Evolutionary conservation across 2,329 filamentous ascomycete genomes (phyloP).

Genomic region (Cladophialophora carrionii): DNA sequence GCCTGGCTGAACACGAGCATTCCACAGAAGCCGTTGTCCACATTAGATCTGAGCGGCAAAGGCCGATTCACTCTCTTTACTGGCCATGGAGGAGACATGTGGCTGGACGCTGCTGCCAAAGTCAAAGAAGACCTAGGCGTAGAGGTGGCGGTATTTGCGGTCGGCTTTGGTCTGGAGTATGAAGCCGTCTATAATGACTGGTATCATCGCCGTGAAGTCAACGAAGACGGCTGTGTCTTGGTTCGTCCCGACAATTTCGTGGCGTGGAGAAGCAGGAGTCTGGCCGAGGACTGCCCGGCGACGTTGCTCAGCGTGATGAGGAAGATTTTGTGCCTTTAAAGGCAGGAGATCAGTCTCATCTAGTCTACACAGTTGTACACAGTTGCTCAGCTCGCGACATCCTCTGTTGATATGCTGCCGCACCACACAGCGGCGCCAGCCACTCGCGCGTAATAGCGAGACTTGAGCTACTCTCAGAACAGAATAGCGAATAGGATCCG

Average conservation of each 20-base stretch:
- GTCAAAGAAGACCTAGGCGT: slow-evolving; percentile 50
- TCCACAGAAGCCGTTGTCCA: slow-evolving; percentile 54
- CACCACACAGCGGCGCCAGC: slow-evolving; percentile 6
- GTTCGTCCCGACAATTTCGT: slow-evolving; percentile 63
- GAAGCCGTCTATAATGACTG: slow-evolving; percentile 67
- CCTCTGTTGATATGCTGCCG: slow-evolving; percentile 7
- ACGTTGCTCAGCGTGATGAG: slow-evolving; percentile 9
- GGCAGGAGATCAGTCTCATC: slow-evolving; percentile 3
- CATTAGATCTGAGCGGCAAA: slow-evolving; percentile 62
- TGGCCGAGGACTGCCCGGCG: slow-evolving; percentile 6
- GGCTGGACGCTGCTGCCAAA: slow-evolving; percentile 54
- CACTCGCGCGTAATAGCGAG: not conserved
- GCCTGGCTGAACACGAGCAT: slow-evolving; percentile 60
- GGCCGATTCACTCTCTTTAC: slow-evolving; percentile 56
- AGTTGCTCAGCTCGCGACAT: slow-evolving; percentile 4
- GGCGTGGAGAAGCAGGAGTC: slow-evolving; percentile 50
- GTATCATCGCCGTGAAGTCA: slow-evolving; percentile 57
- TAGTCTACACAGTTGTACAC: slow-evolving; percentile 2
- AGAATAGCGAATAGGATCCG: slow-evolving; percentile 10
- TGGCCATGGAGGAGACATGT: slow-evolving; percentile 58
- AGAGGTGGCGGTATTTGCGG: slow-evolving; percentile 54
- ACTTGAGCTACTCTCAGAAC: slow-evolving; percentile 2
- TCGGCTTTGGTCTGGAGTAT: slow-evolving; percentile 63
- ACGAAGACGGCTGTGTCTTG: slow-evolving; percentile 62
- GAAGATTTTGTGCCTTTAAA: slow-evolving; percentile 12